Conservation (phyloP, 2,329 filamentous ascomycete genomes). For the Alternaria alternata region DNA sequence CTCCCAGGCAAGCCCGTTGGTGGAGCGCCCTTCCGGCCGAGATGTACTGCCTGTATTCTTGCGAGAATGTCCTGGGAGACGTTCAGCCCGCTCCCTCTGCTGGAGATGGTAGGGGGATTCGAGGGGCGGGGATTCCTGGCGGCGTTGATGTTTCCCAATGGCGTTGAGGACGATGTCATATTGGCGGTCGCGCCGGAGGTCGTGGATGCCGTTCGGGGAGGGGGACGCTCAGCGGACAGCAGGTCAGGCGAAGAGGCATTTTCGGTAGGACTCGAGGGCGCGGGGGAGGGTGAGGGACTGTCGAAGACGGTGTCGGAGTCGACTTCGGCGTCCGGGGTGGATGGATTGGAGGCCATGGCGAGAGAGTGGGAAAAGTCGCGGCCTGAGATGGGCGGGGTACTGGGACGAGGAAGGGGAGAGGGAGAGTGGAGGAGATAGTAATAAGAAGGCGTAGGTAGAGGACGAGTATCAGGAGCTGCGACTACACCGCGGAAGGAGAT, state of each 20-base stretch:
- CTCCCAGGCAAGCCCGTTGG: conserved; percentile 38
- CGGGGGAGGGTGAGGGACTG: conserved; percentile 40
- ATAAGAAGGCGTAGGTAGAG: conserved; percentile 14
- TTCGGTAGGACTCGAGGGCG: conserved; percentile 31
- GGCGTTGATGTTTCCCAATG: conserved; percentile 77
- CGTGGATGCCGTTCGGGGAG: conserved; percentile 68
- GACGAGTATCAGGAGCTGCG: conserved; percentile 21
- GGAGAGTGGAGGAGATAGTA: conserved; percentile 15
- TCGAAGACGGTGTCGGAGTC: conserved; percentile 45
- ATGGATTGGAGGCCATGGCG: conserved; percentile 42
- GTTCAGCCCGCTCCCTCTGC: conserved; percentile 60
- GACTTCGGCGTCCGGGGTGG: conserved; percentile 43
- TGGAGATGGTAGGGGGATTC: conserved; percentile 54
- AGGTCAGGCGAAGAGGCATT: conserved; percentile 29
- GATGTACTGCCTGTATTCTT: conserved; percentile 74
- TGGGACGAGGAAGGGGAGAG: conserved; percentile 3
- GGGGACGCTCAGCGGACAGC: conserved; percentile 54
- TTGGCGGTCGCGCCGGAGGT: conserved; percentile 52
- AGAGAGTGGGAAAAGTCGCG: conserved; percentile 12
- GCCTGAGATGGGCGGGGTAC: conserved; percentile 30
- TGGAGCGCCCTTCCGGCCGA: conserved; percentile 69
- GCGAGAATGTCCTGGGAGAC: conserved; percentile 70
- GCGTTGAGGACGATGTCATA: conserved; percentile 86
- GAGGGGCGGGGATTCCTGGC: conserved; percentile 62
- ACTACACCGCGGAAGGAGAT: conserved; percentile 20